Percentiles rank a stretch among this genome's conserved stretches.
phyloP scores from a whole-genome alignment of 306 rosid species.

The Pyrus bretschneideri region DNA sequence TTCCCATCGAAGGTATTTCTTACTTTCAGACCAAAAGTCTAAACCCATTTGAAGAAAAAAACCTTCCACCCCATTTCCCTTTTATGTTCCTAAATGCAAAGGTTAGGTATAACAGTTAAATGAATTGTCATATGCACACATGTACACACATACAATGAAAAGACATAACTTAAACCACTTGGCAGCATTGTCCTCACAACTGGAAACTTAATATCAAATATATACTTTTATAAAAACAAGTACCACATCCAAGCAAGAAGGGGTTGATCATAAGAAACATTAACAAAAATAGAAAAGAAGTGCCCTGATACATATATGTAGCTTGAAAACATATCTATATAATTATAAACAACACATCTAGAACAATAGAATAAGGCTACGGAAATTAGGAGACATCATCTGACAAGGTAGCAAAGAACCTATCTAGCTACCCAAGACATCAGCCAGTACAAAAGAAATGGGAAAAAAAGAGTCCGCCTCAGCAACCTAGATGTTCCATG shows the following conservation, averaged over 20 bases:
- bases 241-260: background rate
- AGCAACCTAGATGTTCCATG: background rate
- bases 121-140: background rate
- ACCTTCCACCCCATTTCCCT: background rate
- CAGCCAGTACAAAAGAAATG: background rate
- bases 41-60: background rate
- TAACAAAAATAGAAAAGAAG: background rate
- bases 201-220: too few species aligned
- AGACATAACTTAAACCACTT: too few species aligned
- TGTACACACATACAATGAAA: background rate
- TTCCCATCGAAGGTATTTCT: background rate
- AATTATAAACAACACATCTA: background rate
- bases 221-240: background rate
- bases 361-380: background rate
- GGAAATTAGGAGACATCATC: background rate
- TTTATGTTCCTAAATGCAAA: background rate
- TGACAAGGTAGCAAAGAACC: background rate
- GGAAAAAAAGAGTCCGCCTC: background rate
- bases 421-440: background rate
- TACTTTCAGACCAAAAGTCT: background rate
- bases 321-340: background rate
- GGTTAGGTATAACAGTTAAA: too few species aligned
- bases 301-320: background rate
- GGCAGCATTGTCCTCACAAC: too few species aligned
- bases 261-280: background rate